Percentiles rank a stretch among this genome's conserved stretches.
phyloP scores from a whole-genome alignment of 305 asterid genomes.

The Fraxinus albicans region DNA sequence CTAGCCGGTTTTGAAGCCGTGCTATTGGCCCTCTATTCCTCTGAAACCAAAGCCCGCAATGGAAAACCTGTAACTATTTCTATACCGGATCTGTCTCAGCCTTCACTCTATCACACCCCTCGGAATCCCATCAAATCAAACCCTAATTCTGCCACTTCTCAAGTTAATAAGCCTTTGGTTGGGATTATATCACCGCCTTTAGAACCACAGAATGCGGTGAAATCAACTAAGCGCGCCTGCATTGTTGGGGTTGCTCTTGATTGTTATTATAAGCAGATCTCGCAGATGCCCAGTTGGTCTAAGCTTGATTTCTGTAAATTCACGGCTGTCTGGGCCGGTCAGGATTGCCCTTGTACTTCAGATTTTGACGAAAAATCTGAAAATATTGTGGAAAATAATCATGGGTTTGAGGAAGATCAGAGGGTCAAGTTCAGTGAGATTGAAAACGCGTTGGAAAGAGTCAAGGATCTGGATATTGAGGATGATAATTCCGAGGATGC shows the following conservation, averaged over 20 bases:
- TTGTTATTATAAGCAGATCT: constrained; percentile 78
- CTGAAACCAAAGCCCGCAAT: constrained; percentile 72
- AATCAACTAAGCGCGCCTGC: constrained; percentile 83
- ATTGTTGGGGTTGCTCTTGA: constrained; percentile 91
- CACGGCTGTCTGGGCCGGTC: constrained; percentile 75
- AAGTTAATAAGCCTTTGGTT: constrained; percentile 30
- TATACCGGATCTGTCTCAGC: constrained; percentile 84
- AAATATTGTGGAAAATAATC: constrained; percentile 12
- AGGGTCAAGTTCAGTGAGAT: constrained; percentile 39
- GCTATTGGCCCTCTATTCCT: constrained; percentile 63
- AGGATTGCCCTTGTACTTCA: constrained; percentile 71
- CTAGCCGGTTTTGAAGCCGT: constrained; percentile 95
- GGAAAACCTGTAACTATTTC: constrained; percentile 71
- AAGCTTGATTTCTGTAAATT: constrained; percentile 71
- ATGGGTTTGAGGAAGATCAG: constrained; percentile 31
- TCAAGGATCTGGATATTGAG: constrained; percentile 45
- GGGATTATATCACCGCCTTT: constrained; percentile 70
- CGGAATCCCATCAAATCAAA: constrained; percentile 41
- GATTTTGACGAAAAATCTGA: constrained; percentile 50
- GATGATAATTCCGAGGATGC: constrained; percentile 34
- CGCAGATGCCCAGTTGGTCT: constrained; percentile 91
- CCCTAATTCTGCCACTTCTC: constrained; percentile 22
- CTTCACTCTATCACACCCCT: constrained; percentile 88
- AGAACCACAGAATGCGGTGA: constrained; percentile 85
- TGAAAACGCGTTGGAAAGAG: constrained; percentile 37